Evolutionary conservation across 805 yeast species (phyloP).

Genomic region (Wickerhamiella brachini): DNA sequence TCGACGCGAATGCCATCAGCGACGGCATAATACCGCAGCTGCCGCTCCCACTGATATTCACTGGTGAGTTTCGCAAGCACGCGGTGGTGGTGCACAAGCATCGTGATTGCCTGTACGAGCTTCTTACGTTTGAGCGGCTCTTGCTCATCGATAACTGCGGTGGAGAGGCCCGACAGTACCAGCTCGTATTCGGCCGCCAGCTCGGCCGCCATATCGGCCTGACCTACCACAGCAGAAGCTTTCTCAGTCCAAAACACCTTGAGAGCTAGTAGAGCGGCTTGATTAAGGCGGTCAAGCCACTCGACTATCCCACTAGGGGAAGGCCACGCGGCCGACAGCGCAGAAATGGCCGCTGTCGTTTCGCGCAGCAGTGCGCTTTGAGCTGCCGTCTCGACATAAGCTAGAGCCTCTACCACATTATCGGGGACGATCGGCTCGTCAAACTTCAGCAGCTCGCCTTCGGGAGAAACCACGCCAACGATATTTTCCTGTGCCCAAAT

Average conservation of each 20-base stretch:
- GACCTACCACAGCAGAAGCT: not conserved
- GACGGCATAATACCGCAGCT: not conserved
- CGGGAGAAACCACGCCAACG: constrained; percentile 41
- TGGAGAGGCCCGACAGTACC: not conserved
- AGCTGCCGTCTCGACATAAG: constrained; percentile 40
- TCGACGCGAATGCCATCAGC: not conserved
- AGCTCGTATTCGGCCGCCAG: not conserved
- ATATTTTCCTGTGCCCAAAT: constrained; percentile 27
- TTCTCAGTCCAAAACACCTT: constrained; percentile 3
- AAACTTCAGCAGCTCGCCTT: constrained; percentile 41
- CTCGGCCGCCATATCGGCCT: not conserved
- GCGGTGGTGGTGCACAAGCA: not conserved
- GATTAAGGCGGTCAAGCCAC: constrained; percentile 40
- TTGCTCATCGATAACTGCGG: not conserved
- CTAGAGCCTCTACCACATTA: constrained; percentile 49
- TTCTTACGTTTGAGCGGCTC: not conserved
- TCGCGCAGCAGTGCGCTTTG: constrained; percentile 33
- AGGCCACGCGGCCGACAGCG: constrained; percentile 13
- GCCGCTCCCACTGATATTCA: not conserved
- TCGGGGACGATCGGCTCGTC: constrained; percentile 29
- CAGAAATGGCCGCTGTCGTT: constrained; percentile 24
- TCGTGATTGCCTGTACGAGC: not conserved
- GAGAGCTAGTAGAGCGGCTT: constrained; percentile 24
- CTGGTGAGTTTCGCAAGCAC: not conserved
- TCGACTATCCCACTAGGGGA: constrained; percentile 14